Conservation (phyloP, 345 rosid genomes). For the Anastatica hierochuntica region DNA sequence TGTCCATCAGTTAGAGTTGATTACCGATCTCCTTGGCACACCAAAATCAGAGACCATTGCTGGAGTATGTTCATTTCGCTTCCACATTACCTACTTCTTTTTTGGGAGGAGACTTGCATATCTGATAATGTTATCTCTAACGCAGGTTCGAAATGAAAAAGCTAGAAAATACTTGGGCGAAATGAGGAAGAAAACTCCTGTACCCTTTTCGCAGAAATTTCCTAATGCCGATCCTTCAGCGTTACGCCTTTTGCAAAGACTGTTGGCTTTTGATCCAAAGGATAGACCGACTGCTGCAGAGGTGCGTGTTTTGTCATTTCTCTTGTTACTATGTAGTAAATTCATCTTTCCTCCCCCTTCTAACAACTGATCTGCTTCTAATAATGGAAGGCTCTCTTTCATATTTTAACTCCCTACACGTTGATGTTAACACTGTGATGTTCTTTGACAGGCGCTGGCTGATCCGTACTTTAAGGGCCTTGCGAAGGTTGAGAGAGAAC, state of each 20-base stretch:
- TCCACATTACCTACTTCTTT: not conserved
- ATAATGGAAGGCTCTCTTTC: no score
- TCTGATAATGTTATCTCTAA: not conserved
- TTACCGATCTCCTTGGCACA: conserved; percentile 93
- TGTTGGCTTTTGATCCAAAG: conserved; percentile 93
- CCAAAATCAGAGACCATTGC: conserved; percentile 76
- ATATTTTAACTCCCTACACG: no score
- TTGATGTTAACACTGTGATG: not conserved
- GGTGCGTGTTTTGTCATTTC: conserved; percentile 34
- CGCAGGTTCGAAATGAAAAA: conserved; percentile 90
- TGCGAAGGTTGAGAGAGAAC: conserved; percentile 85
- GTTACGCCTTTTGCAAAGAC: conserved; percentile 61
- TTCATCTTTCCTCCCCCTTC: not conserved
- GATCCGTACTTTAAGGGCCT: conserved; percentile 97
- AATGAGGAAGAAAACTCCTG: conserved; percentile 69
- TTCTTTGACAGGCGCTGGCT: conserved; percentile 54
- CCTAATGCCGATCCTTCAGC: conserved; percentile 80
- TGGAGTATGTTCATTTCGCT: conserved; percentile 45
- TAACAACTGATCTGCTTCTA: not conserved
- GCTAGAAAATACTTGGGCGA: conserved; percentile 78
- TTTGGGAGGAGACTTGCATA: not conserved
- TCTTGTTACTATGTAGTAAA: not conserved
- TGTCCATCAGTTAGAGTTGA: conserved; percentile 89
- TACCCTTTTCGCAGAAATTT: conserved; percentile 73
- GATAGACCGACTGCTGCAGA: conserved; percentile 88